Conservation (phyloP, 2,329 filamentous ascomycete species). For the Mycosphaerella sp. region DNA sequence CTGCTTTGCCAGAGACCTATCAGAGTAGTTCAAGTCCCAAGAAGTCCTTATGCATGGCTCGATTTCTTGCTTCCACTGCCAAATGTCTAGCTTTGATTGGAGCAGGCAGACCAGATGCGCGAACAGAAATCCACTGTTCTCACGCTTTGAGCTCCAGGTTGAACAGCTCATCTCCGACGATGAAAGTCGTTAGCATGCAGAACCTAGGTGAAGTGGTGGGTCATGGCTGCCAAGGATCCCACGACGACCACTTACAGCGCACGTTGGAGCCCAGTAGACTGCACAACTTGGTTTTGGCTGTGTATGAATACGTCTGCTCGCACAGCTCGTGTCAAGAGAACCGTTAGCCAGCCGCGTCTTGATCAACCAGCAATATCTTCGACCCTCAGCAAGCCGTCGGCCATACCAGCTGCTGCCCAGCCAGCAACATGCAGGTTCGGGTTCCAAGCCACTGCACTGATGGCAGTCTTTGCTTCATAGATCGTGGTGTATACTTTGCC, state of each 20-base stretch:
- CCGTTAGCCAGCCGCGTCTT: not conserved
- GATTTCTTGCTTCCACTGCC: not conserved
- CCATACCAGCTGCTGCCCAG: conserved; percentile 48
- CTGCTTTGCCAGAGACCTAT: not conserved
- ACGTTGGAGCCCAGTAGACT: not conserved
- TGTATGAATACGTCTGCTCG: not conserved
- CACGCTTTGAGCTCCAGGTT: not conserved
- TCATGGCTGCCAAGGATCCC: not conserved
- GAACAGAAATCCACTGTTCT: not conserved
- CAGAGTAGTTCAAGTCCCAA: not conserved
- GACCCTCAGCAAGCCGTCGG: conserved; percentile 44
- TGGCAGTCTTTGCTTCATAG: conserved; percentile 41
- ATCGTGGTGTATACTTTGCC: conserved; percentile 35
- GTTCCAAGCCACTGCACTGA: conserved; percentile 47
- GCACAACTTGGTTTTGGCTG: not conserved
- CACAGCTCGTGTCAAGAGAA: not conserved
- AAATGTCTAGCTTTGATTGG: not conserved
- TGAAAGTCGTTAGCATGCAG: not conserved
- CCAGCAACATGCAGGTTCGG: conserved; percentile 45
- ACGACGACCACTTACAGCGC: not conserved
- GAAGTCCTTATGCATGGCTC: not conserved
- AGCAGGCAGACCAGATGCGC: not conserved
- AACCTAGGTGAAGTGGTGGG: not conserved
- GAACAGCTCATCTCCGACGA: not conserved
- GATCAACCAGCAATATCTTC: conserved; percentile 39